A percentile compares a stretch with the other conserved stretches of the same genome.
Evolutionary conservation across 2,329 filamentous ascomycete species (phyloP).

Genomic region (Cladophialophora psammophila): DNA sequence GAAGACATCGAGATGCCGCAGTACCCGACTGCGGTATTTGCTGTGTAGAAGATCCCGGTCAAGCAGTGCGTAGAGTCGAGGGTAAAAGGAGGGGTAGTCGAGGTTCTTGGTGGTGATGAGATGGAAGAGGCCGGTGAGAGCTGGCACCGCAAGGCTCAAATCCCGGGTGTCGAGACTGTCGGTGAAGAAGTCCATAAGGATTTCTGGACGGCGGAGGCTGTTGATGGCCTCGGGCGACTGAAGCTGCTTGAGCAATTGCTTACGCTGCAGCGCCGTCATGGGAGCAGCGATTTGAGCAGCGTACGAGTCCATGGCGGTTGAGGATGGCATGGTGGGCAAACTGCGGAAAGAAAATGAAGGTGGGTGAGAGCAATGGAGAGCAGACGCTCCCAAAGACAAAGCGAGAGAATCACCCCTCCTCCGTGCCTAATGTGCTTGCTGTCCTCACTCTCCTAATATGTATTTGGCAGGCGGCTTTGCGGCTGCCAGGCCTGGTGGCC

Average conservation of each 20-base stretch:
- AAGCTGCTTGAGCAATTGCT: slow-evolving; percentile 69
- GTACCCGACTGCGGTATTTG: slow-evolving; percentile 91
- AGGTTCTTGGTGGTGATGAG: slow-evolving; percentile 92
- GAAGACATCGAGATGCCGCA: slow-evolving; percentile 90
- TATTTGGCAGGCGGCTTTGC: slow-evolving; percentile 1
- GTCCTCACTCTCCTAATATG: slow-evolving; percentile 9
- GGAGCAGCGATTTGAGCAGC: slow-evolving; percentile 42
- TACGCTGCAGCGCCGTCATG: slow-evolving; percentile 76
- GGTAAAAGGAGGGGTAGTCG: slow-evolving; percentile 93
- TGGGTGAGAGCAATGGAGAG: slow-evolving; percentile 23
- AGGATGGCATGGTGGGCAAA: slow-evolving; percentile 30
- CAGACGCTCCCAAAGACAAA: slow-evolving; percentile 25
- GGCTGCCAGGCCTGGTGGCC: not conserved
- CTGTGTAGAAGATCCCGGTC: slow-evolving; percentile 88
- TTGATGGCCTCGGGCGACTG: slow-evolving; percentile 58
- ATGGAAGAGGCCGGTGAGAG: slow-evolving; percentile 92
- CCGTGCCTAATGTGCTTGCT: slow-evolving; percentile 17
- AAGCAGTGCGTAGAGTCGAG: slow-evolving; percentile 90
- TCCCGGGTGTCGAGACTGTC: slow-evolving; percentile 89
- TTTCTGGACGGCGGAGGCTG: slow-evolving; percentile 78
- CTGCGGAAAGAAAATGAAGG: slow-evolving; percentile 1
- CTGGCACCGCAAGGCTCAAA: slow-evolving; percentile 78
- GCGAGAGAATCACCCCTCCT: not conserved
- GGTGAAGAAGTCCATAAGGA: slow-evolving; percentile 96
- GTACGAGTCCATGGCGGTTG: slow-evolving; percentile 37